phyloP scores from a whole-genome alignment of 257 asterid genomes.

The Leptodermis oblonga region DNA sequence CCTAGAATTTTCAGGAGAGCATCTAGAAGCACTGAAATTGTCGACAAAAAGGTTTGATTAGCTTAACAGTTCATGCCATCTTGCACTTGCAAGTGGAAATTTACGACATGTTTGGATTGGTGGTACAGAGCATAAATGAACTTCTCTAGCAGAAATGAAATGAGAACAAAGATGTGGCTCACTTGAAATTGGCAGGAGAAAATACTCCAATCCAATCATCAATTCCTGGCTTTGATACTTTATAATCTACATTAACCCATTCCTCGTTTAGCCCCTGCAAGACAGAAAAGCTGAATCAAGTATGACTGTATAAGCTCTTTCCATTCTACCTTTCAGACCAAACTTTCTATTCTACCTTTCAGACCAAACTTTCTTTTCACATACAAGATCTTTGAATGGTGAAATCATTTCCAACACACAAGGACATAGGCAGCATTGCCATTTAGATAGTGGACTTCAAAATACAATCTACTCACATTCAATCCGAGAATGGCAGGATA shows the following conservation, averaged over 20 bases:
- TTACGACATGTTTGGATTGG: neutral
- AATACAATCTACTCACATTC: slow-evolving; percentile 36
- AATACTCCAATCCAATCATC: slow-evolving; percentile 96
- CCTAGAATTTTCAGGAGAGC: slow-evolving; percentile 64
- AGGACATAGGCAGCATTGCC: too few relatives aligned
- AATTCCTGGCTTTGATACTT: slow-evolving; percentile 48
- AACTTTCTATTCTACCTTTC: neutral
- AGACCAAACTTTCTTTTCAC: neutral
- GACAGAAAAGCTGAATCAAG: neutral
- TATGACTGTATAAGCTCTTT: neutral
- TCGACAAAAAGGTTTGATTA: neutral
- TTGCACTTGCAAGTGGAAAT: neutral
- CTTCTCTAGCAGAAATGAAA: slow-evolving; percentile 6
- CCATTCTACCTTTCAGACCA: neutral
- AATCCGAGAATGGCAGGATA: slow-evolving; percentile 76
- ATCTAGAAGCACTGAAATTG: slow-evolving; percentile 57
- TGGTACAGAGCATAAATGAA: neutral
- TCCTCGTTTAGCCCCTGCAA: slow-evolving; percentile 51
- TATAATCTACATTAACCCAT: slow-evolving; percentile 61
- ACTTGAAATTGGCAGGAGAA: slow-evolving; percentile 96
- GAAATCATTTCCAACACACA: neutral
- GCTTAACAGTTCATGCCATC: neutral
- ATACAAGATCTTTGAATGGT: neutral
- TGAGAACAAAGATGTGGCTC: slow-evolving; percentile 5
- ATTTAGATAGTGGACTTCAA: neutral